These are phyloP conservation scores for Naganishia vishniacii DNA, from an alignment of 768 basidiomycete species.

Conservation along the genomic window DNA sequence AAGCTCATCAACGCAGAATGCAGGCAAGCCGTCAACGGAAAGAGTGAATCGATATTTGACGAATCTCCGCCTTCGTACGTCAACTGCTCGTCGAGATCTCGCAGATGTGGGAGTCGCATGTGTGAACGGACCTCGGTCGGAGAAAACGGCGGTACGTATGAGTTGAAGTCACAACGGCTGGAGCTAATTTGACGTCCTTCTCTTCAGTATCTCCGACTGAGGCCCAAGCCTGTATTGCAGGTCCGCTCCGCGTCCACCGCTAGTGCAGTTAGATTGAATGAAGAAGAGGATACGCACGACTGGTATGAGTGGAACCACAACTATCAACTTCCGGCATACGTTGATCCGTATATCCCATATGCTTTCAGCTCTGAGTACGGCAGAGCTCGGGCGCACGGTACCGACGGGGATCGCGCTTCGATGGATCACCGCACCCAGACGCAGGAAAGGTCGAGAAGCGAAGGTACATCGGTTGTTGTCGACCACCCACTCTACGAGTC, in stretches of 20 bases:
- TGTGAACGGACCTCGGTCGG: not conserved
- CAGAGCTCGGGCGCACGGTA: not conserved
- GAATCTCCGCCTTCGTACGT: slow-evolving; percentile 12
- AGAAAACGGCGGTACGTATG: not conserved
- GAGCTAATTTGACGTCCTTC: too few species aligned
- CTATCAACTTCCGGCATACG: slow-evolving; percentile 19
- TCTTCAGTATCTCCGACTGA: slow-evolving; percentile 12
- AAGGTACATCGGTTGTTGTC: too few species aligned
- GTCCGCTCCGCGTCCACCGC: slow-evolving; percentile 2
- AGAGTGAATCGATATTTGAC: slow-evolving; percentile 9
- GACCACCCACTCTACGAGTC: too few species aligned
- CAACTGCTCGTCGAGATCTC: not conserved
- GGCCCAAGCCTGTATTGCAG: not conserved
- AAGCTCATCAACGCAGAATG: slow-evolving; percentile 15
- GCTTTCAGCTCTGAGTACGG: slow-evolving; percentile 15
- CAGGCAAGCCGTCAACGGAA: not conserved
- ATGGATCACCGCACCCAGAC: not conserved
- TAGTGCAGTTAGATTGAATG: slow-evolving; percentile 2
- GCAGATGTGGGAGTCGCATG: not conserved
- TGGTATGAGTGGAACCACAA: slow-evolving; percentile 23
- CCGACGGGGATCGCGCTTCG: not conserved
- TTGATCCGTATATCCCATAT: slow-evolving; percentile 17
- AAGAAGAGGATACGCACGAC: slow-evolving; percentile 16
- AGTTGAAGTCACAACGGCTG: not conserved
- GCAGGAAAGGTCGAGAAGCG: too few species aligned